A percentile compares a stretch with the other conserved stretches of the same genome.
Conservation (phyloP, 1,284 basidiomycete genomes). For the Ganoderma meredithae region DNA sequence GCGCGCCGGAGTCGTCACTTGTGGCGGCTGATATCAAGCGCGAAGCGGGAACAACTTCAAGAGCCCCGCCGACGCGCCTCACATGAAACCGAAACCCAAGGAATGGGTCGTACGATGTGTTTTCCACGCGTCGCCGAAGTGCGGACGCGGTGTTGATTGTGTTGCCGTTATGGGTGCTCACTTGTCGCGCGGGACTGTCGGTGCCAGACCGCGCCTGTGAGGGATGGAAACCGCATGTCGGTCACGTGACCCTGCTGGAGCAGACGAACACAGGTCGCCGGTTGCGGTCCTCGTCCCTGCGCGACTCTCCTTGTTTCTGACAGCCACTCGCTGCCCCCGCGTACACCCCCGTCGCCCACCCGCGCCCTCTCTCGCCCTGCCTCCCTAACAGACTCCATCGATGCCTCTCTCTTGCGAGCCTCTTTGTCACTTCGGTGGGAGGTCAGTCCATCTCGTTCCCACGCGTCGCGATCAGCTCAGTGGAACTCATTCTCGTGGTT, state of each 20-base stretch:
- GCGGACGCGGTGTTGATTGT: background rate
- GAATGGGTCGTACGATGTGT: background rate
- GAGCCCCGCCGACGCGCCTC: background rate
- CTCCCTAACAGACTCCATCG: background rate
- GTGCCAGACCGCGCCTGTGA: conserved; percentile 26
- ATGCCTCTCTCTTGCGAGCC: conserved; percentile 69
- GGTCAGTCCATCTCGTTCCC: conserved; percentile 48
- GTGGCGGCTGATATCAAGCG: background rate
- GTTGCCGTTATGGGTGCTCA: background rate
- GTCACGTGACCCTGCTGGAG: conserved; percentile 40
- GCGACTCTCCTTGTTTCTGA: conserved; percentile 25
- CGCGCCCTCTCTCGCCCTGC: conserved; percentile 12
- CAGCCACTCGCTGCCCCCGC: conserved; percentile 22
- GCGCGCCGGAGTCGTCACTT: background rate
- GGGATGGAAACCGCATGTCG: conserved; percentile 37
- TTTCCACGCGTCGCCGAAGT: background rate
- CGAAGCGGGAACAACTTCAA: background rate
- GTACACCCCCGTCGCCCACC: conserved; percentile 25
- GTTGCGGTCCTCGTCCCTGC: conserved; percentile 28
- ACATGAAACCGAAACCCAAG: background rate
- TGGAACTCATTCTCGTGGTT: conserved; percentile 25
- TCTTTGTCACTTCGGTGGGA: conserved; percentile 77
- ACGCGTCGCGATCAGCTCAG: conserved; percentile 20
- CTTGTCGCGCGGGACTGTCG: background rate
- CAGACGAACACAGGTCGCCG: conserved; percentile 34